Percentiles rank a stretch among this genome's conserved stretches.
phyloP scores from a whole-genome alignment of 805 yeast species.

The Metschnikowia dekortorum region DNA sequence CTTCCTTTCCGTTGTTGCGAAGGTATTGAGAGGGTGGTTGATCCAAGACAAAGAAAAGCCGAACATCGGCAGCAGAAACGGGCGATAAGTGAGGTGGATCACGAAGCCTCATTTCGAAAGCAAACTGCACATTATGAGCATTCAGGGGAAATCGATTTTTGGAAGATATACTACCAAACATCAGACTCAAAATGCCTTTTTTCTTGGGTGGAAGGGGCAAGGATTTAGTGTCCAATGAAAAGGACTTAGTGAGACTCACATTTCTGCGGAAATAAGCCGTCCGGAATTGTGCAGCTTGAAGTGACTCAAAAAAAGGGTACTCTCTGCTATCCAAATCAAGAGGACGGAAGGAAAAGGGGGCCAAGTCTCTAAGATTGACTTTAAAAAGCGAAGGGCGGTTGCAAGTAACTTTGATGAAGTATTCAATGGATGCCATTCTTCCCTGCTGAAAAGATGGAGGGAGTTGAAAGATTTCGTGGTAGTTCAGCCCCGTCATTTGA shows the following conservation, averaged over 20 bases:
- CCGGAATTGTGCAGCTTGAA: constrained; percentile 27
- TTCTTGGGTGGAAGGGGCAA: constrained; percentile 8
- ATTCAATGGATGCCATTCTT: constrained; percentile 39
- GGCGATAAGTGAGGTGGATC: constrained; percentile 48
- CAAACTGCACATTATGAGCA: constrained; percentile 30
- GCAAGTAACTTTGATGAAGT: constrained; percentile 60
- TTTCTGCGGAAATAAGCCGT: constrained; percentile 35
- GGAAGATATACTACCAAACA: constrained; percentile 8
- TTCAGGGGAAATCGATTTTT: constrained; percentile 3
- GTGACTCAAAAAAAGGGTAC: constrained; percentile 13
- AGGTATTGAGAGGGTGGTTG: constrained; percentile 28
- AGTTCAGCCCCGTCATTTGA: not conserved
- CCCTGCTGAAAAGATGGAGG: constrained; percentile 12
- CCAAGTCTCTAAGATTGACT: constrained; percentile 41
- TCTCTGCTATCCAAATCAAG: constrained; percentile 32
- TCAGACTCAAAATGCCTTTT: constrained; percentile 10
- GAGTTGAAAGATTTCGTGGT: constrained; percentile 11
- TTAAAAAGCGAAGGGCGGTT: constrained; percentile 47
- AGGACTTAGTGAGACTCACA: constrained; percentile 28
- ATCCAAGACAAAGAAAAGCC: constrained; percentile 27
- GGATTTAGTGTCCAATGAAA: constrained; percentile 21
- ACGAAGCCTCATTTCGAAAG: constrained; percentile 47
- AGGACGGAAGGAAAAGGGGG: constrained; percentile 55
- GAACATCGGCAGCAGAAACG: constrained; percentile 32
- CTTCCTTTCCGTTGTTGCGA: constrained; percentile 29